phyloP scores from a whole-genome alignment of 2,329 filamentous ascomycete species.

The Exophiala aquamarina region DNA sequence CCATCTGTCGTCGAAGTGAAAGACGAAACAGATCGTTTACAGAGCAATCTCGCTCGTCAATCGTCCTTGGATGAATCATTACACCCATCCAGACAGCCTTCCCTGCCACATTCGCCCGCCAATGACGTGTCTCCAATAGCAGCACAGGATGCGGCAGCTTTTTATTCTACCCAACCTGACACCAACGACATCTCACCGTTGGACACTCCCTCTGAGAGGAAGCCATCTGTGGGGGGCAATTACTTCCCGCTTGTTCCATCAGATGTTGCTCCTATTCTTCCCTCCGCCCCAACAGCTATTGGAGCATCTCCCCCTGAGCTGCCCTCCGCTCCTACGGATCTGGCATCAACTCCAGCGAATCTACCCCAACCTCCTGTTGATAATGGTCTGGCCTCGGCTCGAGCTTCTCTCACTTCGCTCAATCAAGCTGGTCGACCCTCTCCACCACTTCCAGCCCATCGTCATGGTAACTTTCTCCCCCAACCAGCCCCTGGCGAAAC shows the following conservation, averaged over 20 bases:
- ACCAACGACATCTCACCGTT: constrained; percentile 53
- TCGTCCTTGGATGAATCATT: constrained; percentile 51
- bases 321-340: constrained; percentile 27
- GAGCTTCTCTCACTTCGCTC: constrained; percentile 14
- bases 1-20: constrained; percentile 61
- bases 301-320: constrained; percentile 25
- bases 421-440: constrained; percentile 12
- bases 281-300: constrained; percentile 28
- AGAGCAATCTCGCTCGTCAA: constrained; percentile 44
- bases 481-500: constrained; percentile 13
- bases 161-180: constrained; percentile 38
- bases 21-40: constrained; percentile 55
- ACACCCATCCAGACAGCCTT: constrained; percentile 40
- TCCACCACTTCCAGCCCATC: constrained; percentile 24
- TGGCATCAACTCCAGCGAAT: constrained; percentile 3
- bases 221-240: constrained; percentile 54
- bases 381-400: constrained; percentile 7
- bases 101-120: constrained; percentile 10
- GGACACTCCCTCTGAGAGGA: constrained; percentile 45
- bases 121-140: constrained; percentile 25
- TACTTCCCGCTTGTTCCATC: constrained; percentile 57
- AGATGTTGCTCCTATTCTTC: constrained; percentile 35
- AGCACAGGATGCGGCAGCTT: constrained; percentile 30
- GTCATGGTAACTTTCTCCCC: constrained; percentile 19
- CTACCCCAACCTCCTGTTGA: constrained; percentile 14